A percentile compares a stretch with the other conserved stretches of the same genome.
Conservation (phyloP, 805 yeast genomes). For the Pichia pseudocactophila region DNA sequence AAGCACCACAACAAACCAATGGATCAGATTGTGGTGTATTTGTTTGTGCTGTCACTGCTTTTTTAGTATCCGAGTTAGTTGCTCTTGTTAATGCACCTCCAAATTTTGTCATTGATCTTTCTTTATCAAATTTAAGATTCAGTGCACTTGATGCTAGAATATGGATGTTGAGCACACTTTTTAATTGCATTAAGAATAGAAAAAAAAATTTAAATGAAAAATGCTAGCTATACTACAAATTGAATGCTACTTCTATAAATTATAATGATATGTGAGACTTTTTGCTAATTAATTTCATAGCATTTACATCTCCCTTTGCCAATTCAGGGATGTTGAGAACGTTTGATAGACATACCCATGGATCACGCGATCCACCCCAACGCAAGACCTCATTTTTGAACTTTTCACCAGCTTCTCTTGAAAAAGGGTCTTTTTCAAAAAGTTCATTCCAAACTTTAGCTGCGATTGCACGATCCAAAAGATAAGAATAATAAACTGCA, state of each 20-base stretch:
- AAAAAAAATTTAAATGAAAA: background rate
- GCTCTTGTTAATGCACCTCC: constrained; percentile 17
- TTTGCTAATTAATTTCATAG: constrained; percentile 8
- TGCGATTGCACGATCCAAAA: constrained; percentile 89
- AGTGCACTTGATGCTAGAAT: constrained; percentile 42
- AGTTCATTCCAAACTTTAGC: constrained; percentile 71
- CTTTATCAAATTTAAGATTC: constrained; percentile 31
- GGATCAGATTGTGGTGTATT: constrained; percentile 61
- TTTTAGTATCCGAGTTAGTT: constrained; percentile 28
- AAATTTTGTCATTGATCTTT: constrained; percentile 3
- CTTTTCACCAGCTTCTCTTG: constrained; percentile 63
- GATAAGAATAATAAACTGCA: constrained; percentile 84
- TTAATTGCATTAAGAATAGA: constrained; percentile 20
- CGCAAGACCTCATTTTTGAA: constrained; percentile 61
- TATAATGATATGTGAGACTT: background rate
- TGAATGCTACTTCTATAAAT: background rate
- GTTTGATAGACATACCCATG: constrained; percentile 79
- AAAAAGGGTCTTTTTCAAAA: constrained; percentile 63
- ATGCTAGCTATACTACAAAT: background rate
- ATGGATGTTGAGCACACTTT: constrained; percentile 31
- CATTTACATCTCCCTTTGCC: constrained; percentile 42
- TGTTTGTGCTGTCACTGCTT: constrained; percentile 30
- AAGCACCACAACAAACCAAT: constrained; percentile 51
- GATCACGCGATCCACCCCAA: constrained; percentile 93
- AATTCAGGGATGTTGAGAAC: constrained; percentile 59